A percentile compares a stretch with the other conserved stretches of the same genome.
Evolutionary conservation across 2,329 filamentous ascomycete species (phyloP).

Genomic region (Sclerotiophoma versabilis): DNA sequence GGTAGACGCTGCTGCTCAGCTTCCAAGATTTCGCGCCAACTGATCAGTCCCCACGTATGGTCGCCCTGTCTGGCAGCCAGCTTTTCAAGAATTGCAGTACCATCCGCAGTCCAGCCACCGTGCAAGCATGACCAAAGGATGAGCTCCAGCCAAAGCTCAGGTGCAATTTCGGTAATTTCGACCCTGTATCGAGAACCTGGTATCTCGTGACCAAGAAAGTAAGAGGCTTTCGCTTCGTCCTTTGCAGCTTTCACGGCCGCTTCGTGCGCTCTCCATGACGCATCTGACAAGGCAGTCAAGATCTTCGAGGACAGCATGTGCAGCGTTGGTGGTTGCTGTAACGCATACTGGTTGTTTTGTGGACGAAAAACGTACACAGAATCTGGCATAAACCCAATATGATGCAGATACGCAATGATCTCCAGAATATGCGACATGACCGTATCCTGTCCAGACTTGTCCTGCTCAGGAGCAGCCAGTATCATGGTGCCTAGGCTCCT

Average conservation of each 20-base stretch:
- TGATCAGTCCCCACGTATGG: constrained; percentile 43
- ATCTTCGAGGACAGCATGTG: constrained; percentile 58
- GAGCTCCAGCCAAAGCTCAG: constrained; percentile 61
- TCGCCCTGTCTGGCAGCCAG: constrained; percentile 31
- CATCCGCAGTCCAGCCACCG: constrained; percentile 56
- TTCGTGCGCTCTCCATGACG: constrained; percentile 58
- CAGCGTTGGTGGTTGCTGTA: constrained; percentile 57
- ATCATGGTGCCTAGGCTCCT: constrained; percentile 56
- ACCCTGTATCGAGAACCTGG: constrained; percentile 54
- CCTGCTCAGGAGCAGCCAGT: constrained; percentile 42
- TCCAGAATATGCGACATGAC: constrained; percentile 56
- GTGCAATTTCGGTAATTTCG: constrained; percentile 49
- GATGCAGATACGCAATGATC: constrained; percentile 58
- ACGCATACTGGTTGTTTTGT: constrained; percentile 42
- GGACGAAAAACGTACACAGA: constrained; percentile 53
- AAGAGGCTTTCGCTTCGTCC: constrained; percentile 44
- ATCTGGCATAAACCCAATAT: constrained; percentile 55
- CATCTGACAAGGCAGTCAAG: constrained; percentile 58
- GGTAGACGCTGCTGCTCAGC: constrained; percentile 34
- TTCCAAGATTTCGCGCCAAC: constrained; percentile 53
- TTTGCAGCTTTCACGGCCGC: constrained; percentile 37
- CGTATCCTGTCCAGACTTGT: constrained; percentile 21
- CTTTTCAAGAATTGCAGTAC: constrained; percentile 49
- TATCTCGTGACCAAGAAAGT: constrained; percentile 53
- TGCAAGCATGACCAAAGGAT: constrained; percentile 60